A percentile compares a stretch with the other conserved stretches of the same genome.
phyloP scores from a whole-genome alignment of 345 rosid species.

The Erucastrum elatum region DNA sequence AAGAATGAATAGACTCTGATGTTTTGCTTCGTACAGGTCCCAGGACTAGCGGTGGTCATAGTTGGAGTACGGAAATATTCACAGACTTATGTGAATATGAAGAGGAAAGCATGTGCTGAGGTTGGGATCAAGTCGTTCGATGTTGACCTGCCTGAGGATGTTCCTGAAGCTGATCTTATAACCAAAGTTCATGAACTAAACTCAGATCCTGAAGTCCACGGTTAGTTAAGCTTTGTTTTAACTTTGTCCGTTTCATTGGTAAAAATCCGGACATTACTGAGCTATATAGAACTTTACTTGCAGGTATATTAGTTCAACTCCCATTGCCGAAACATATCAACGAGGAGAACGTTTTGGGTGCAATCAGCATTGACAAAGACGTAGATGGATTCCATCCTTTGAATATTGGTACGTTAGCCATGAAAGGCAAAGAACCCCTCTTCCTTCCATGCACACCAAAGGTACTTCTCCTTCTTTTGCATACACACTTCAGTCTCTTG shows the following conservation, averaged over 20 bases:
- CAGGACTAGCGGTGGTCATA: conserved; percentile 85
- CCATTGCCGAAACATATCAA: conserved; percentile 84
- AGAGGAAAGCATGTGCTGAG: conserved; percentile 90
- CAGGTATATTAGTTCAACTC: conserved; percentile 92
- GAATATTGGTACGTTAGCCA: conserved; percentile 92
- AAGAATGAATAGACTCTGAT: neutral
- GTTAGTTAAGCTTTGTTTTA: conserved; percentile 35
- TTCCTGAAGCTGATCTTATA: conserved; percentile 65
- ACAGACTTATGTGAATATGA: conserved; percentile 83
- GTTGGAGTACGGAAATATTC: conserved; percentile 85
- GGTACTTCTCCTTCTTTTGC: conserved; percentile 45
- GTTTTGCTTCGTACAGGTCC: conserved; percentile 53
- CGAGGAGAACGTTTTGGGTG: conserved; percentile 77
- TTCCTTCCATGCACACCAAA: conserved; percentile 94
- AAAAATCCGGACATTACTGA: neutral
- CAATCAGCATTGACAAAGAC: conserved; percentile 77
- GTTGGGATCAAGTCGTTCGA: conserved; percentile 83
- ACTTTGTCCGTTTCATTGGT: neutral
- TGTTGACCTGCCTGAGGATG: conserved; percentile 75
- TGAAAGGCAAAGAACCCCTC: conserved; percentile 96
- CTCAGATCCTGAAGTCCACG: conserved; percentile 71
- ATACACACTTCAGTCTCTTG: neutral
- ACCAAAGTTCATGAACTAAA: conserved; percentile 81
- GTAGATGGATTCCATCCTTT: conserved; percentile 98
- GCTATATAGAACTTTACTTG: neutral